Evolutionary conservation across 768 basidiomycete genomes (phyloP).

Genomic region (Podaxis sp.): DNA sequence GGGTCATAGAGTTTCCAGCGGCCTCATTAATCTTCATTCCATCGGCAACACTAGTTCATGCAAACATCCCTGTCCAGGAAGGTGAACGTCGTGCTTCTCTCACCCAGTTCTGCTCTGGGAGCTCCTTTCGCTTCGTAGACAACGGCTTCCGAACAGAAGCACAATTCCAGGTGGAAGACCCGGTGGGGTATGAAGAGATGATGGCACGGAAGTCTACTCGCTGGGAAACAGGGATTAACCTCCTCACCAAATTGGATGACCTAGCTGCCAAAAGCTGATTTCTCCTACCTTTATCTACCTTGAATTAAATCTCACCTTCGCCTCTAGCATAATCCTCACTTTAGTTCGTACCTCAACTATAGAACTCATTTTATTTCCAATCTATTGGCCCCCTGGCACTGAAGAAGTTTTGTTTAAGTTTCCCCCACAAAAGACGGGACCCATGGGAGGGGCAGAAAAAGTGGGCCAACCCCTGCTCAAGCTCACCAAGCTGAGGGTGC

Average conservation of each 20-base stretch:
- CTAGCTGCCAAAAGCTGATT: too few species aligned
- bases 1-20: neutral
- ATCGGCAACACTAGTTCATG: neutral
- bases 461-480: too few species aligned
- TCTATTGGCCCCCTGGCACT: too few species aligned
- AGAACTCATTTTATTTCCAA: too few species aligned
- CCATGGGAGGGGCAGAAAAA: too few species aligned
- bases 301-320: too few species aligned
- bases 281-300: too few species aligned
- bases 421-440: too few species aligned
- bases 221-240: neutral
- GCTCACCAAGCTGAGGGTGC: too few species aligned
- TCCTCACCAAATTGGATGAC: neutral
- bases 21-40: neutral
- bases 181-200: neutral
- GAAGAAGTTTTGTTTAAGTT: too few species aligned
- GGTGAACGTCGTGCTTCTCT: neutral
- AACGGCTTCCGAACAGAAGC: neutral
- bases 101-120: constrained; percentile 1
- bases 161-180: neutral
- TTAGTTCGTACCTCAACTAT: too few species aligned
- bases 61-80: neutral
- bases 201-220: neutral
- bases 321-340: too few species aligned
- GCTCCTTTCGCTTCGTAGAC: neutral